Evolutionary conservation across 2,329 filamentous ascomycete genomes (phyloP), one percentile per base, ranked within the genome.

Genomic region (Ophiocordyceps camponoti-saundersi): DNA sequence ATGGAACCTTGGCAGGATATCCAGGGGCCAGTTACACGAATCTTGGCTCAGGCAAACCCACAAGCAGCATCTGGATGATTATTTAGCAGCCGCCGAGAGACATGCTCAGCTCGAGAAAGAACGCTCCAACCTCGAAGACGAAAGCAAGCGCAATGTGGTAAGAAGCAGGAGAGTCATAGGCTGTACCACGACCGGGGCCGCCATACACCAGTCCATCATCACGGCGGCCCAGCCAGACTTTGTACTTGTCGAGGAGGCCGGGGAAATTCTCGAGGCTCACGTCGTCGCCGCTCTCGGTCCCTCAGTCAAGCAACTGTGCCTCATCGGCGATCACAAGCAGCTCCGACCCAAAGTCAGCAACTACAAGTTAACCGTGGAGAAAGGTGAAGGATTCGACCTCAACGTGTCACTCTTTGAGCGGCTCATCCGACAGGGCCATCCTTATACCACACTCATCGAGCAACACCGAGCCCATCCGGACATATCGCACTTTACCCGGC

Each of bases 271-370:
- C 0, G 82, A 87, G 57, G 69, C 70, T 2, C 82, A 86, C 52
- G 39, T 63, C 20, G 59, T 86, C 0, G 73, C 81, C 0, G 73
- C 82, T 0, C 53, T 86, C 48, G 65, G 67, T 0, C 57, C 70
- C 0, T 59, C 68, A 0, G 74, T 74, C 0, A 71, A 82, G 49
- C 79, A 86, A 39, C 56, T 85, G 1, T 70, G 86, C 0, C 59
- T 85, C 2, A 86, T 87, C 12, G 83, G 83, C 0, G 83, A 87
- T 47, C 82, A 87, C 56, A 73, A 81, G 47, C 83, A 87, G 51
- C 68, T 87, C 0, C 73, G 81, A 0, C 83, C 82, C 0, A 84
- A 85, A 53, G 67, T 76, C 47, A 74, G 72, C 34, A 79, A 73
- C 46, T 84, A 78, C 52, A 60, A 57, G 0, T 58, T 87, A 0